Conservation (phyloP, 2,329 filamentous ascomycete species). For the Epichloe bromicola region DNA sequence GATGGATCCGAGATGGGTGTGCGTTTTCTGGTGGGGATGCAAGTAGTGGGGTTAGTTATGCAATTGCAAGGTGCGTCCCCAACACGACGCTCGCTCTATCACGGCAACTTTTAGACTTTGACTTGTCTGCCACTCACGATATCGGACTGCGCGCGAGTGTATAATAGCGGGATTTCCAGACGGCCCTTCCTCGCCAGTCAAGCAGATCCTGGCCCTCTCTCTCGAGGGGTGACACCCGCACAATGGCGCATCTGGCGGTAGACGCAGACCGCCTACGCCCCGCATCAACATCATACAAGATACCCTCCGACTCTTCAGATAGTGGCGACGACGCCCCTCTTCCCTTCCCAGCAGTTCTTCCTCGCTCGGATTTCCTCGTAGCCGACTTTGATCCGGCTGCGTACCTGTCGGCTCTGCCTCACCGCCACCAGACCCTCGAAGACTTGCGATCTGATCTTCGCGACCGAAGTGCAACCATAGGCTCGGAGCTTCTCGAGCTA, state of each 20-base stretch:
- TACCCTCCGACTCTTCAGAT: slow-evolving; percentile 11
- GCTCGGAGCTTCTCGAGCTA: slow-evolving; percentile 78
- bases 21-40: slow-evolving; percentile 2
- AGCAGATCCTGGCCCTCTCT: background rate
- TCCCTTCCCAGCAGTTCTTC: slow-evolving; percentile 77
- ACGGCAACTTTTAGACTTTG: background rate
- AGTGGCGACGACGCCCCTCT: slow-evolving; percentile 54
- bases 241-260: slow-evolving; percentile 5
- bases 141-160: background rate
- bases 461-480: slow-evolving; percentile 64
- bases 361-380: slow-evolving; percentile 69
- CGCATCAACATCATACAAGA: slow-evolving; percentile 6
- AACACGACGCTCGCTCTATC: background rate
- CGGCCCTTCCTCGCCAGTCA: background rate
- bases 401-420: slow-evolving; percentile 69
- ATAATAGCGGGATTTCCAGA: background rate
- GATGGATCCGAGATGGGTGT: background rate
- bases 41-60: slow-evolving; percentile 13
- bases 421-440: slow-evolving; percentile 91
- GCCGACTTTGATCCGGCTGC: slow-evolving; percentile 63
- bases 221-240: background rate
- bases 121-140: background rate
- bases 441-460: slow-evolving; percentile 81
- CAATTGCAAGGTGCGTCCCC: background rate
- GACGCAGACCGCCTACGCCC: slow-evolving; percentile 5